Base-by-base conservation (phyloP, 257 asterid species). In the Solanum clarkiae region DNA sequence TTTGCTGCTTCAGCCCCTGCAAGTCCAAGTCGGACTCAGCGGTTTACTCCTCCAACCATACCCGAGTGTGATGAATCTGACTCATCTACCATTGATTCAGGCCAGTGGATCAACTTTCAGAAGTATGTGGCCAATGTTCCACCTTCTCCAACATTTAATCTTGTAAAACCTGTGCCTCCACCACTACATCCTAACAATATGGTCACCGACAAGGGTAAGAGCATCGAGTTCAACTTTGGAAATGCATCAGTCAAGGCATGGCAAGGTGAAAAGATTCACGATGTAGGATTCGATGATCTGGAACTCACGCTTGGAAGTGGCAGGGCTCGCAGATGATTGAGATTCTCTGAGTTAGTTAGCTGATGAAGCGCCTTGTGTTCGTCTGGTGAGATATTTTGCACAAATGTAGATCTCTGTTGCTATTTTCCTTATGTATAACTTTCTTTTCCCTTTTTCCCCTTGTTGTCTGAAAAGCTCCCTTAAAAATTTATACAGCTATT, bases 51-150 rank as follows among this genome's bases (percentile, higher is more conserved):
- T 0, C 90, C 93, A 22, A 93, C 99, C 2, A 97, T 97, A 59
- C 99, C 99, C 0, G 99, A 97, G 75, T 94, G 99, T 32, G 98
- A 93, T 4, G 99, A 97, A 88, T 95, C 99, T 0, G 99, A 97
- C 84, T 68, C 94, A 8, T 95, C 98, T 7, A 95, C 98, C 8
- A 91, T 92, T 65, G 98, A 94, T 80, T 97, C 99, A 0, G 94
- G 95, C 55, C 97, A 90, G 77, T 97, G 99, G 99, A 91, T 94
- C 93, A 94, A 89, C 87, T 97, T 97, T 85, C 98, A 93, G 71
- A 89, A 90, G 26, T 93, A 89, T 29, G 90, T 85, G 4, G 68
- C 88, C 8, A 90, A 87, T 22, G 91, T 88, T n/a, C 99, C 99
- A 2, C 86, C 94, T 10, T 94, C 99, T 2, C 84, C 88, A 11